phyloP scores from a whole-genome alignment of 257 asterid genomes.

The Vinca minor region DNA sequence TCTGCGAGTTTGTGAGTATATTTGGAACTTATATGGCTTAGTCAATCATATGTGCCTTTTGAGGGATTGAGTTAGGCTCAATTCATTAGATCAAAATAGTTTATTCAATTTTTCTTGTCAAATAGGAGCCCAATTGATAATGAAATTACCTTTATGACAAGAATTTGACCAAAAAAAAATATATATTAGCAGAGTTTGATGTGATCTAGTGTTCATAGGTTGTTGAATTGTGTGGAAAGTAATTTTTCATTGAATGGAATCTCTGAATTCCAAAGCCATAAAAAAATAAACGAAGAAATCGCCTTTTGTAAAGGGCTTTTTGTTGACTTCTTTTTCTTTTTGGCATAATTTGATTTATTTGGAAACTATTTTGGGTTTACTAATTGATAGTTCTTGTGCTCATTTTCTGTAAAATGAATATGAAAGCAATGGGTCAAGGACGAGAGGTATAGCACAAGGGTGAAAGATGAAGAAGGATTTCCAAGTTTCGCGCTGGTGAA shows the following conservation, averaged over 20 bases:
- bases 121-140: no score
- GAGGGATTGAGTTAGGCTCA: no score
- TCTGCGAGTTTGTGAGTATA: no score
- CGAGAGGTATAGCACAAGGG: constrained; percentile 50
- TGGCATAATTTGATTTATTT: background rate
- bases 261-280: background rate
- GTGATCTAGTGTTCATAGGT: background rate
- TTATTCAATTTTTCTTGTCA: no score
- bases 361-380: background rate
- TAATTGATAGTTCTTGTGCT: background rate
- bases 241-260: no score
- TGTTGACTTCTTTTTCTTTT: background rate
- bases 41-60: no score
- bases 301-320: background rate
- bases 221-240: background rate
- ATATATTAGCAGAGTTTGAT: no score
- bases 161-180: no score
- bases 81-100: no score
- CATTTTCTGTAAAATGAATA: constrained; percentile 1
- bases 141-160: no score
- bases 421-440: constrained; percentile 72
- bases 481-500: constrained; percentile 70
- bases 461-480: constrained; percentile 68
- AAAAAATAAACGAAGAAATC: background rate
- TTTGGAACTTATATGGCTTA: no score